Base-by-base conservation (phyloP, 1,284 basidiomycete genomes). In the Rhizoctonia solani region DNA sequence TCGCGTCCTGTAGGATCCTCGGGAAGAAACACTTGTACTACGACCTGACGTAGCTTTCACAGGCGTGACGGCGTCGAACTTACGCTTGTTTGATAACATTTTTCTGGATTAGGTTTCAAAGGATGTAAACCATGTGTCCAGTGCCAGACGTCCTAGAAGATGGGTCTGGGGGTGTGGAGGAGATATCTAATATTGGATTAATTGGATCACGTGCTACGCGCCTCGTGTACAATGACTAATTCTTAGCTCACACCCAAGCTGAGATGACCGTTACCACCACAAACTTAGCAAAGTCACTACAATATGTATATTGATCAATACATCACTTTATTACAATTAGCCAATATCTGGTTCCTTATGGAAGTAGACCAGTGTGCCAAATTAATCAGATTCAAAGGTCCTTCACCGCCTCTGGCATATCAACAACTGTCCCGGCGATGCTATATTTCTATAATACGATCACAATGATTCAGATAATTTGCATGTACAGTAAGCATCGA, bases 321-420 rank as follows among this genome's bases (percentile, higher is more conserved):
- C 21, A 49, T 27, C 23, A 27, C 23, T 49, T 4, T 21, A 49
- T 49, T 49, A 25, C 46, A 27, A 4, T 25, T 21, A 23, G 6
- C 8, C n/a, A n/a, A 13, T 49, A 21, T 49, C 46, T 27, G 6
- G n/a, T 6, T 49, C 8, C 46, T 6, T 21, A n/a, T 4, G 5
- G 14, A n/a, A n/a, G 4, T 4, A 44, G 19, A n/a, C 5, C 5
- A 5, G 5, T 21, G 41, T 4, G 16, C 14, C n/a, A 44, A n/a
- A 44, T 16, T 16, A 21, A 21, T 44, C 5, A 44, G 19, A 44
- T 5, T 44, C 19, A 44, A 5, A 21, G 23, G 27, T 66, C 21
- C 37, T 52, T 54, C 37, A 66, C 63, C 21, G 63, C 63, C 30
- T 66, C 63, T 13, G 63, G 63, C 50, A 66, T 30, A n/a, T 66